Conservation (phyloP, 306 rosid genomes). For the Hylodesmum podocarpum region DNA sequence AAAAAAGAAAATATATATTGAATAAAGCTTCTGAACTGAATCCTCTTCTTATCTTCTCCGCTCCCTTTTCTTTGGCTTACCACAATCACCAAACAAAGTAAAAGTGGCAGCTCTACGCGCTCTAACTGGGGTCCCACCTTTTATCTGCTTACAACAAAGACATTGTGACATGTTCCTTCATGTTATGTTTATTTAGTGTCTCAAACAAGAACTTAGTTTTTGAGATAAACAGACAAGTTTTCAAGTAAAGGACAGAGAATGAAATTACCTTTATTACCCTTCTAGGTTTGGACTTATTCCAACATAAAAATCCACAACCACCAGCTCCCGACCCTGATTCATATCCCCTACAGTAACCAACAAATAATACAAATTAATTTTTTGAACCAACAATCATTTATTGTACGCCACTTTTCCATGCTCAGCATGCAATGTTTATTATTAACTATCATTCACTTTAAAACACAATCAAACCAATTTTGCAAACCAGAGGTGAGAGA, state of each 20-base stretch:
- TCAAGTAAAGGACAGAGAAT: neutral
- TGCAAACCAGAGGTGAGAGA: neutral
- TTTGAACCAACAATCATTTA: neutral
- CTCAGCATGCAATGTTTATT: neutral
- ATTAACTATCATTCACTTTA: neutral
- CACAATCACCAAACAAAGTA: conserved; percentile 78
- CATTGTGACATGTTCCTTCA: neutral
- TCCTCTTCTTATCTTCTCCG: conserved; percentile 35
- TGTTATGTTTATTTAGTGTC: neutral
- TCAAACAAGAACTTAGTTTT: neutral
- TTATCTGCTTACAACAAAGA: conserved; percentile 48
- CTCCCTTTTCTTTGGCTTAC: conserved; percentile 58
- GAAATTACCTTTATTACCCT: conserved; percentile 64
- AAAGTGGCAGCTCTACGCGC: conserved; percentile 51
- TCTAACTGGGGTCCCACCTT: conserved; percentile 54
- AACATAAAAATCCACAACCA: conserved; percentile 79
- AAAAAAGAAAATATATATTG: conserved; percentile 2
- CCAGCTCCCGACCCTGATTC: conserved; percentile 73
- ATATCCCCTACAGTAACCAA: conserved; percentile 58
- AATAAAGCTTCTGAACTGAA: neutral
- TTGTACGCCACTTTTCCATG: neutral
- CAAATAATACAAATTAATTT: neutral
- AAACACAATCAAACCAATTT: neutral
- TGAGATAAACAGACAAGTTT: neutral
- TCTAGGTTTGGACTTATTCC: conserved; percentile 64